These are phyloP conservation scores for Rhodosorus marinus DNA, from an alignment of 23 red algal species.

Conservation along the genomic window DNA sequence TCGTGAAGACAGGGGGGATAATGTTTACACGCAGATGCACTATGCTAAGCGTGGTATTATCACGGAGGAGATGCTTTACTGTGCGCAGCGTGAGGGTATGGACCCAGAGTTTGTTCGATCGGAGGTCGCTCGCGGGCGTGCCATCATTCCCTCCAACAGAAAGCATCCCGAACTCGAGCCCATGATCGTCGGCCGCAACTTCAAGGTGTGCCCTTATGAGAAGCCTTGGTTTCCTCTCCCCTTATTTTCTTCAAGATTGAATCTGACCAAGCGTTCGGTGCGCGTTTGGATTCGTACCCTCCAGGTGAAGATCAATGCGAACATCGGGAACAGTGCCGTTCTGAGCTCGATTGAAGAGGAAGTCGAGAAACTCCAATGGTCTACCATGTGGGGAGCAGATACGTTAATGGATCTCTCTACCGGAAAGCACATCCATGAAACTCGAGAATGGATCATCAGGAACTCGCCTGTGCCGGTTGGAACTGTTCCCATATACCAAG, in stretches of 20 bases:
- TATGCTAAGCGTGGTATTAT: conserved; percentile 74
- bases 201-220: too few species aligned
- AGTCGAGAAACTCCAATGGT: conserved; percentile 98
- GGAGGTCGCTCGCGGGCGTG: conserved; percentile 79
- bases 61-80: conserved; percentile 98
- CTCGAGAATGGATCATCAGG: conserved; percentile 91
- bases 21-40: conserved; percentile 87
- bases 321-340: conserved; percentile 88
- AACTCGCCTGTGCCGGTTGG: conserved; percentile 90
- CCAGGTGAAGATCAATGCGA: conserved; percentile 96
- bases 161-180: conserved; percentile 75
- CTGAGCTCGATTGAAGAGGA: conserved; percentile 91
- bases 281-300: too few species aligned
- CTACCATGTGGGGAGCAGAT: conserved; percentile 94
- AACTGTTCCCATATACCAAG: conserved; percentile 97
- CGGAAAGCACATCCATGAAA: conserved; percentile 74
- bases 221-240: too few species aligned
- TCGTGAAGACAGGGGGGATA: conserved; percentile 53
- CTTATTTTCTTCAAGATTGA: too few species aligned
- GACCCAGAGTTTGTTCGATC: conserved; percentile 86
- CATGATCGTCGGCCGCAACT: conserved; percentile 90
- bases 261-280: too few species aligned
- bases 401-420: conserved; percentile 97
- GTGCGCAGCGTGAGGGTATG: conserved; percentile 70
- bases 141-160: conserved; percentile 93